Conservation (phyloP, 192 early-diverging fungal species). For the Backusella westeae region DNA sequence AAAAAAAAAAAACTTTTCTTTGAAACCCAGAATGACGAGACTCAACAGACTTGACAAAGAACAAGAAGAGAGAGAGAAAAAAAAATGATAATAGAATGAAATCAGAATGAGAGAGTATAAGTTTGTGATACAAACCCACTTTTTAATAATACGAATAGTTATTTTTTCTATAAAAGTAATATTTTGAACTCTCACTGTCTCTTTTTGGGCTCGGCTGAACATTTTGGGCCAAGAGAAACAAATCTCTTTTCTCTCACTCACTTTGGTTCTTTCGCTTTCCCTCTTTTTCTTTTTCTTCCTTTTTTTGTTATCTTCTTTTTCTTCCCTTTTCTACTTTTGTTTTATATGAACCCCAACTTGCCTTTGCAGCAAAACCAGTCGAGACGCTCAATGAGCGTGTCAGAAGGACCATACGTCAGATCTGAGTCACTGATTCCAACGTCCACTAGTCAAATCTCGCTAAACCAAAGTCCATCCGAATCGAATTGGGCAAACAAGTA, state of each 20-base stretch:
- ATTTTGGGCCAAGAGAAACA: slow-evolving; percentile 1
- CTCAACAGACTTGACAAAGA: neutral
- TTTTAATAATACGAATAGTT: neutral
- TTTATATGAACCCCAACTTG: neutral
- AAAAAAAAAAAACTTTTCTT: neutral
- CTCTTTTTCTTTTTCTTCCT: neutral
- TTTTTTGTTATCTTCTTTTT: neutral
- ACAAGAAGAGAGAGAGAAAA: neutral
- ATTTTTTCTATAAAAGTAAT: slow-evolving; percentile 6
- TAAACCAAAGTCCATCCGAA: slow-evolving; percentile 16
- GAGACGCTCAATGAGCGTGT: neutral
- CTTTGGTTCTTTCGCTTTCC: neutral
- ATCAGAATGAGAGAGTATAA: neutral
- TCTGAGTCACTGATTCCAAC: neutral
- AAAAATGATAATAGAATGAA: neutral
- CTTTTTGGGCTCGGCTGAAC: neutral
- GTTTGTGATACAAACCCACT: neutral
- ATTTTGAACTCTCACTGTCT: neutral
- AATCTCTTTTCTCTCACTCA: neutral
- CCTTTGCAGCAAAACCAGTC: neutral
- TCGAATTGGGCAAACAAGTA: slow-evolving; percentile 26
- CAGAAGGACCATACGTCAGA: neutral
- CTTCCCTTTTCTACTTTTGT: neutral
- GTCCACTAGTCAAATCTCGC: neutral
- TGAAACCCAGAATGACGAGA: neutral